These are phyloP conservation scores for Corchorus capsularis DNA, from an alignment of 345 rosid species.

Conservation along the genomic window DNA sequence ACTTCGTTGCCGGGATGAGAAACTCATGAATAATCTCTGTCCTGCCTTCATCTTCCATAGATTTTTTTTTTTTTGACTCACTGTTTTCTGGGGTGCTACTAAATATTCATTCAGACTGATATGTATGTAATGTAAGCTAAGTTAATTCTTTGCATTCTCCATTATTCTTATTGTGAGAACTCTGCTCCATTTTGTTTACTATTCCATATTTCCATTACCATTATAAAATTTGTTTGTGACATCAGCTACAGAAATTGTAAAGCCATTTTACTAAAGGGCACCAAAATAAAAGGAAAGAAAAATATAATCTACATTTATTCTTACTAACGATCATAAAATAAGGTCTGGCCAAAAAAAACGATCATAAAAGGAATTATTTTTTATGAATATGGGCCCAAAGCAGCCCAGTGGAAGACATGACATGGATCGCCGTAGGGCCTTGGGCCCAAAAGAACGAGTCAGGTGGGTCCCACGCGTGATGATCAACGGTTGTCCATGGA, in stretches of 20 bases:
- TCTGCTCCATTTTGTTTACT: not conserved
- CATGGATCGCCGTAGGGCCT: not conserved
- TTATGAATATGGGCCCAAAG: not conserved
- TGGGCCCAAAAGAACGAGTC: not conserved
- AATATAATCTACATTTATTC: too few species aligned
- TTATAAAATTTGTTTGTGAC: not conserved
- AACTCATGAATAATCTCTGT: conserved; percentile 7
- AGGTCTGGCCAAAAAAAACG: too few species aligned
- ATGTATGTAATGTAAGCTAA: not conserved
- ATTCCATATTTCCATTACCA: not conserved
- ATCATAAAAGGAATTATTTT: too few species aligned
- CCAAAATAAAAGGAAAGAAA: too few species aligned
- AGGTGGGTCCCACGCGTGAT: too few species aligned
- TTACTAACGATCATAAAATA: too few species aligned
- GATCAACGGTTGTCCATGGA: too few species aligned
- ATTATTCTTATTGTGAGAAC: not conserved
- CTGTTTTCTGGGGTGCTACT: not conserved
- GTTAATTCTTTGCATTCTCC: not conserved
- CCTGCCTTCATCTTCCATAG: conserved; percentile 8
- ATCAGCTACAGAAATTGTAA: not conserved
- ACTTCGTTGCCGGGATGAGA: conserved; percentile 12
- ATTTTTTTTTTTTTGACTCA: not conserved
- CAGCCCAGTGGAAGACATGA: not conserved
- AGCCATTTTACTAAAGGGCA: too few species aligned
- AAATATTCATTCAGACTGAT: not conserved